Evolutionary conservation across 2,329 filamentous ascomycete species (phyloP).

Genomic region (Reticulascus tulasneorum): DNA sequence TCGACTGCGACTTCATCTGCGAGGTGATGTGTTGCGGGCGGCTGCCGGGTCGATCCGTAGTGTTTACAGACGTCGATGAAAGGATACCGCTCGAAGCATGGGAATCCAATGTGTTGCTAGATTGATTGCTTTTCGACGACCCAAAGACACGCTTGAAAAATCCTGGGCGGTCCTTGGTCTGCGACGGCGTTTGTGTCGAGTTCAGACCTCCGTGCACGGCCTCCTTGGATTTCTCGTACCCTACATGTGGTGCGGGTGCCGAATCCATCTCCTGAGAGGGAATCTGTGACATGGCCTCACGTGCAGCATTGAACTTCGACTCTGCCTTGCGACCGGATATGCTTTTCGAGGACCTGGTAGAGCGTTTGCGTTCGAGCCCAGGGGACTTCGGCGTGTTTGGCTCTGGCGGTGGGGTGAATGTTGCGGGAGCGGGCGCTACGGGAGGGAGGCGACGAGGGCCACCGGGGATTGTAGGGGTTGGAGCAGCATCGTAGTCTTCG

Average conservation of each 20-base stretch:
- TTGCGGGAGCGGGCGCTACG: conserved; percentile 9
- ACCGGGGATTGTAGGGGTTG: conserved; percentile 77
- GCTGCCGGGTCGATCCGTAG: conserved; percentile 30
- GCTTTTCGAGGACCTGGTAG: conserved; percentile 9
- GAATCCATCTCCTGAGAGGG: conserved; percentile 41
- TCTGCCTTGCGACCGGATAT: conserved; percentile 5
- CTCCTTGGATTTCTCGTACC: conserved; percentile 57
- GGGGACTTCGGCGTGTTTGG: conserved; percentile 1
- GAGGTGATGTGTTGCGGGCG: conserved; percentile 38
- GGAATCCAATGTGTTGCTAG: conserved; percentile 14
- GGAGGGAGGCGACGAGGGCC: conserved; percentile 58
- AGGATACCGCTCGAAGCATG: conserved; percentile 21
- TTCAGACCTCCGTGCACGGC: conserved; percentile 44
- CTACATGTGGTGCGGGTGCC: conserved; percentile 54
- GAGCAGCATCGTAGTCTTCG: conserved; percentile 72
- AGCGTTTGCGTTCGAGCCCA: conserved; percentile 5
- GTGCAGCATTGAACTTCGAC: conserved; percentile 1
- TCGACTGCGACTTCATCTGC: conserved; percentile 43
- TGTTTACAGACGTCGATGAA: conserved; percentile 33
- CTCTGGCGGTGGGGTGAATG: conserved; percentile 8
- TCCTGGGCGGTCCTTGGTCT: conserved; percentile 67
- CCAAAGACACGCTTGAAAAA: conserved; percentile 94
- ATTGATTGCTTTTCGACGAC: conserved; percentile 55
- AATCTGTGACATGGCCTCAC: conserved; percentile 16
- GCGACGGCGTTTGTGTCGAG: conserved; percentile 44